phyloP scores from a whole-genome alignment of 768 basidiomycete genomes.

The Lactarius sanguifluus region DNA sequence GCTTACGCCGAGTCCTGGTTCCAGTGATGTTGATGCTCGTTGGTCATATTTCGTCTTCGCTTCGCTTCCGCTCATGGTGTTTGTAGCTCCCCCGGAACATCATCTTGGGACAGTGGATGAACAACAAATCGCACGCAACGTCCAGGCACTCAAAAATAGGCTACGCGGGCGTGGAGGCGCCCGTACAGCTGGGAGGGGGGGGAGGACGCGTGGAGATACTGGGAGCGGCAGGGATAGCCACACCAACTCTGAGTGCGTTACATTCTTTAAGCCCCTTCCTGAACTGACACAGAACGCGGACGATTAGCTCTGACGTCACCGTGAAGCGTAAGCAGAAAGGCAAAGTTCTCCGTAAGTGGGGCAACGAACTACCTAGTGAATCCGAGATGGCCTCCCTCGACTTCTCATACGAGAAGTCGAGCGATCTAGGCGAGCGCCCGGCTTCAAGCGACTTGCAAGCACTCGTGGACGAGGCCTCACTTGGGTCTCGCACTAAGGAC shows the following conservation, averaged over 20 bases:
- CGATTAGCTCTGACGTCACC: slow-evolving; percentile 55
- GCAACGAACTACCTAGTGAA: slow-evolving; percentile 73
- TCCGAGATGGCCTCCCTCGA: slow-evolving; percentile 93
- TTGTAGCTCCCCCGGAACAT: slow-evolving; percentile 48
- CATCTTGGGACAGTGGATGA: slow-evolving; percentile 65
- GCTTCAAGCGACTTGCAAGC: slow-evolving; percentile 51
- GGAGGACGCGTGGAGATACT: slow-evolving; percentile 47
- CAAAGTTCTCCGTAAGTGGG: slow-evolving; percentile 88
- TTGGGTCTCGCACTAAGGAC: slow-evolving; percentile 74
- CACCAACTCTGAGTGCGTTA: slow-evolving; percentile 68
- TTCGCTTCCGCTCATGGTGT: slow-evolving; percentile 9
- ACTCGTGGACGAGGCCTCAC: slow-evolving; percentile 66
- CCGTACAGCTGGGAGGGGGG: slow-evolving; percentile 46
- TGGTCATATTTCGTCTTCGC: slow-evolving; percentile 29
- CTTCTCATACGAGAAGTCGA: slow-evolving; percentile 64
- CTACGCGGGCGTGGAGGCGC: slow-evolving; percentile 73
- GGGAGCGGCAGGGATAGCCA: slow-evolving; percentile 61
- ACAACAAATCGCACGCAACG: slow-evolving; percentile 89
- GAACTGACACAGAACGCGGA: neutral
- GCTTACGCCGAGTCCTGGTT: slow-evolving; percentile 47
- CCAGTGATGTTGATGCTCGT: slow-evolving; percentile 64
- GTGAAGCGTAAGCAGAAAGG: slow-evolving; percentile 53
- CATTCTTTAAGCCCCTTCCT: slow-evolving; percentile 1
- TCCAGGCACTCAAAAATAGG: slow-evolving; percentile 84
- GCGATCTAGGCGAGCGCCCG: slow-evolving; percentile 37